These are phyloP conservation scores for Agrostemma githago DNA, from an alignment of 148 eudicot genomes.

Conservation along the genomic window DNA sequence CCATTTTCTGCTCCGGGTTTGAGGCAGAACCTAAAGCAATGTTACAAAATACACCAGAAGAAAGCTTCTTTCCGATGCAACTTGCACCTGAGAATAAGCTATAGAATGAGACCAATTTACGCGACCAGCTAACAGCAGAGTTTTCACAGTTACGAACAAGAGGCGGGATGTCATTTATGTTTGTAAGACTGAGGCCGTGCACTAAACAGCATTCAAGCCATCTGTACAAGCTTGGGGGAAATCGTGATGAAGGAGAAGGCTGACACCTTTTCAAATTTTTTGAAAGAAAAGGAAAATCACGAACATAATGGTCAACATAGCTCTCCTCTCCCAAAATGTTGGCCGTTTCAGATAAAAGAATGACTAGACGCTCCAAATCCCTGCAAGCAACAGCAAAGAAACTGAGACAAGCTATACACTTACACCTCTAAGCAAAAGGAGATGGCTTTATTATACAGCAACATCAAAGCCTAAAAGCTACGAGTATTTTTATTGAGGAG, in stretches of 20 bases:
- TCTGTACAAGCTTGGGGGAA: conserved; percentile 78
- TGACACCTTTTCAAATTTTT: conserved; percentile 28
- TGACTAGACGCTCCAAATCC: conserved; percentile 73
- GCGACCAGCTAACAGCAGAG: conserved; percentile 75
- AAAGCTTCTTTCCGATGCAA: conserved; percentile 49
- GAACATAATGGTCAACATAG: conserved; percentile 79
- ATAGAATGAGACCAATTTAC: conserved; percentile 79
- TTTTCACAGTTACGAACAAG: conserved; percentile 53
- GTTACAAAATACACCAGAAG: conserved; percentile 73
- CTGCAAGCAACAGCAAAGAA: conserved; percentile 34
- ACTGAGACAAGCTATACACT: not conserved
- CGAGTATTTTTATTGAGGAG: not conserved
- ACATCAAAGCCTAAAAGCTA: conserved; percentile 5
- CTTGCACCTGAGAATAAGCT: conserved; percentile 78
- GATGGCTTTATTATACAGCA: conserved; percentile 13
- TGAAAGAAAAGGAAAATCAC: conserved; percentile 84
- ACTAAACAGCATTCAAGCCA: conserved; percentile 89
- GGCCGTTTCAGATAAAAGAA: conserved; percentile 62
- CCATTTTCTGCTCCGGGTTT: conserved; percentile 58
- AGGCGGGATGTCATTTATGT: conserved; percentile 65
- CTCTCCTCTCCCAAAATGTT: conserved; percentile 53
- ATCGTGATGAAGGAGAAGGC: conserved; percentile 34
- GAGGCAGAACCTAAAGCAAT: conserved; percentile 69
- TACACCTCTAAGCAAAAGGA: not conserved
- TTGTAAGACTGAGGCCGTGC: conserved; percentile 52